These are phyloP conservation scores for Quaeritorhiza haematococci DNA, from an alignment of 371 early-diverging fungal species.

Conservation along the genomic window DNA sequence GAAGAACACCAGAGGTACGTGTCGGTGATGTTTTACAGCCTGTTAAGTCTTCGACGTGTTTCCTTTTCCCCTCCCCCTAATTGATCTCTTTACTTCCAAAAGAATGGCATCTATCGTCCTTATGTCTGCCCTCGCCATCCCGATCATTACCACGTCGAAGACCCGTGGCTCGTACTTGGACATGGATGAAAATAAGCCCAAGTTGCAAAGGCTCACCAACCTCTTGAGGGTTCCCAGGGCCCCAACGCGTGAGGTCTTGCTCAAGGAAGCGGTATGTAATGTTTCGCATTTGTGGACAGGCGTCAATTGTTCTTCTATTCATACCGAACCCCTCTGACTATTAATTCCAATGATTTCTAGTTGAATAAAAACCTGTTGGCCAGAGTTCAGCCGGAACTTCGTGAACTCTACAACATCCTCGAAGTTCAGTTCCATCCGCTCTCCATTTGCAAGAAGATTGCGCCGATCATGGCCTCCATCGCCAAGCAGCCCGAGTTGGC, in stretches of 20 bases:
- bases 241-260: conserved; percentile 85
- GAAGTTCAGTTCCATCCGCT: conserved; percentile 97
- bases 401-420: conserved; percentile 86
- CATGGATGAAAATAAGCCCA: conserved; percentile 83
- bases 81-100: conserved; percentile 2
- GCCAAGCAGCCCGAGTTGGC: conserved; percentile 68
- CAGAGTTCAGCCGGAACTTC: conserved; percentile 83
- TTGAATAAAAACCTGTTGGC: conserved; percentile 78
- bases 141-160: conserved; percentile 75
- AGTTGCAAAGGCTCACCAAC: conserved; percentile 73
- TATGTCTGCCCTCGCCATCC: conserved; percentile 80
- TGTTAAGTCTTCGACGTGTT: too few relatives aligned
- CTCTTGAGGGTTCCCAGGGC: conserved; percentile 77
- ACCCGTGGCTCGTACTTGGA: conserved; percentile 61
- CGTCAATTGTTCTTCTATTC: background rate
- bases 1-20: conserved; percentile 39
- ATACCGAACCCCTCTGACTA: background rate
- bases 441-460: conserved; percentile 91
- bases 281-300: background rate
- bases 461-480: conserved; percentile 55
- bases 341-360: conserved; percentile 4
- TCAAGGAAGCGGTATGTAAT: conserved; percentile 68
- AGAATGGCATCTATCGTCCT: conserved; percentile 88
- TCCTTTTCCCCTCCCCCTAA: background rate
- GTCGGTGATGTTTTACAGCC: background rate